phyloP scores from a whole-genome alignment of 208 protist species.

The Polymyxa betae region DNA sequence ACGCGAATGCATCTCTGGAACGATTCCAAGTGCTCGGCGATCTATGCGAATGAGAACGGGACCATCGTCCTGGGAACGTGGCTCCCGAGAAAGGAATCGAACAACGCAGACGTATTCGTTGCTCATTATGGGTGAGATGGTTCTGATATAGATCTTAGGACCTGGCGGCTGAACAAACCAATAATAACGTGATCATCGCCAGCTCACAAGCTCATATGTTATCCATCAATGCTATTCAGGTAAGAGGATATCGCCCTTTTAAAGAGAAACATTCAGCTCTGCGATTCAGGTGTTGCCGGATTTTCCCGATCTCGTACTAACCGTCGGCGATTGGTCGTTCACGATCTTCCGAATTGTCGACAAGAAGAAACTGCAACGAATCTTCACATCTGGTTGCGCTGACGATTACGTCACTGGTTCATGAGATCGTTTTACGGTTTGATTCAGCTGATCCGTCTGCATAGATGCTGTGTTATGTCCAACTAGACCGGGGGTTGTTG shows the following conservation, averaged over 20 bases:
- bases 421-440: not conserved
- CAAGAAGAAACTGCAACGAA: conserved; percentile 16
- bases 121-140: not conserved
- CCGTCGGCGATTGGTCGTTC: conserved; percentile 38
- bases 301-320: conserved; percentile 18
- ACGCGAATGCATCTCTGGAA: not conserved
- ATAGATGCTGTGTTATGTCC: not conserved
- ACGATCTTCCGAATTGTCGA: conserved; percentile 16
- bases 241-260: not conserved
- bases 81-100: conserved; percentile 17
- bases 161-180: not conserved
- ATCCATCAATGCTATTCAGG: not conserved
- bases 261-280: not conserved
- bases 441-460: not conserved
- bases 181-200: not conserved
- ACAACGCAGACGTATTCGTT: not conserved
- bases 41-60: conserved; percentile 43
- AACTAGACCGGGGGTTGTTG: not conserved
- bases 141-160: not conserved
- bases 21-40: not conserved
- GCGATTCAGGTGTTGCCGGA: conserved; percentile 37
- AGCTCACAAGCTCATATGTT: not conserved
- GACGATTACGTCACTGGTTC: not conserved
- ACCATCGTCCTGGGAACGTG: conserved; percentile 23
- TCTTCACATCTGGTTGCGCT: conserved; percentile 23